Evolutionary conservation across 31 red algal genomes (phyloP).

Genomic region (Odonthalia washingtoniensis): DNA sequence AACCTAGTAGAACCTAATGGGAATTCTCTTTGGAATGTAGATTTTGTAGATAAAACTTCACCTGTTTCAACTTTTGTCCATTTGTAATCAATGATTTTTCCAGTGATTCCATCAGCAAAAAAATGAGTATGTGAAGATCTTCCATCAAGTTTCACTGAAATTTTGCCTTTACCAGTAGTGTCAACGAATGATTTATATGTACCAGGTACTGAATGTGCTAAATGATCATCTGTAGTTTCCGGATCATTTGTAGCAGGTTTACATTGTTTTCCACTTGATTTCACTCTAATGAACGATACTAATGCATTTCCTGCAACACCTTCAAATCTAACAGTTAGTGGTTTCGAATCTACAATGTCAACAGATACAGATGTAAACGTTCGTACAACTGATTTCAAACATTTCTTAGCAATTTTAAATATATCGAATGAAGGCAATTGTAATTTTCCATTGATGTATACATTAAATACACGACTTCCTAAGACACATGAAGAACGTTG

Average conservation of each 20-base stretch:
- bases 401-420: conserved; percentile 39
- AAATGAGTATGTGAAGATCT: conserved; percentile 56
- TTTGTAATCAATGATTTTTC: conserved; percentile 35
- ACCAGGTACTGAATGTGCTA: conserved; percentile 70
- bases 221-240: conserved; percentile 46
- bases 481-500: conserved; percentile 11
- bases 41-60: background rate
- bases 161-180: conserved; percentile 52
- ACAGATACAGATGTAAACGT: conserved; percentile 16
- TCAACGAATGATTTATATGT: conserved; percentile 62
- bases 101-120: conserved; percentile 28
- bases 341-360: conserved; percentile 16
- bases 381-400: conserved; percentile 9
- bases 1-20: conserved; percentile 43
- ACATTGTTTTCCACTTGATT: conserved; percentile 4
- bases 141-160: conserved; percentile 35
- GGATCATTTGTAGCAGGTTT: conserved; percentile 40
- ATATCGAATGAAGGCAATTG: conserved; percentile 63
- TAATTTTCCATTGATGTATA: conserved; percentile 51
- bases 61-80: conserved; percentile 53
- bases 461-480: conserved; percentile 70
- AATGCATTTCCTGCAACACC: conserved; percentile 39
- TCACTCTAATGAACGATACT: conserved; percentile 49
- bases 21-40: conserved; percentile 25
- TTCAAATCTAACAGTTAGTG: conserved; percentile 45